phyloP scores from a whole-genome alignment of 371 early-diverging fungal species.

The Scutellospora calospora region DNA sequence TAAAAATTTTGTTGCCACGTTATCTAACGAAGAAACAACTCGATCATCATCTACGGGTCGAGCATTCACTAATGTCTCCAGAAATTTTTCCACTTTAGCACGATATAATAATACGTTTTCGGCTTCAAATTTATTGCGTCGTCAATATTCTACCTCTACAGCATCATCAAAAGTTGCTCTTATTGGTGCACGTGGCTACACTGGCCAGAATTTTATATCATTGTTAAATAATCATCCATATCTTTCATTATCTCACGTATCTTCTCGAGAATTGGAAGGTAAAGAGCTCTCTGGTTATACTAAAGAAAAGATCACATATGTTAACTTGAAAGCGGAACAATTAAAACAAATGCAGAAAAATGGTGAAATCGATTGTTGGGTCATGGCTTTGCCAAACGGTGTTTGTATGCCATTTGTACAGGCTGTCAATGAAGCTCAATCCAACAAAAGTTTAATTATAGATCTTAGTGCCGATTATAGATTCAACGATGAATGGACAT shows the following conservation, averaged over 20 bases:
- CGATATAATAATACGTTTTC: slow-evolving; percentile 42
- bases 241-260: slow-evolving; percentile 86
- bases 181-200: slow-evolving; percentile 97
- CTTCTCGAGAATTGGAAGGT: slow-evolving; percentile 93
- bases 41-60: not conserved
- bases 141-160: slow-evolving; percentile 63
- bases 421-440: slow-evolving; percentile 70
- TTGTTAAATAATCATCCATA: slow-evolving; percentile 88
- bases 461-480: slow-evolving; percentile 96
- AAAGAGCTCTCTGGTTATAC: slow-evolving; percentile 82
- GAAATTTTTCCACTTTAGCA: slow-evolving; percentile 53
- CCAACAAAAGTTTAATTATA: slow-evolving; percentile 76
- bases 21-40: not conserved
- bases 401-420: slow-evolving; percentile 92
- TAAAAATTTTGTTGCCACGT: slow-evolving; percentile 47
- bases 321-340: slow-evolving; percentile 80
- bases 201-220: slow-evolving; percentile 93
- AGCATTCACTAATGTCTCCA: slow-evolving; percentile 35
- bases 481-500: slow-evolving; percentile 87
- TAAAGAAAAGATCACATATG: slow-evolving; percentile 74
- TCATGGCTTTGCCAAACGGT: slow-evolving; percentile 95
- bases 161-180: slow-evolving; percentile 74
- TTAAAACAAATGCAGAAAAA: slow-evolving; percentile 62
- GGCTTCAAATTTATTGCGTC: slow-evolving; percentile 53
- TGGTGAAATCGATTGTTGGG: slow-evolving; percentile 90